These are phyloP conservation scores for Nakazawaea wyomingensis DNA, from an alignment of 805 yeast species.

Conservation along the genomic window DNA sequence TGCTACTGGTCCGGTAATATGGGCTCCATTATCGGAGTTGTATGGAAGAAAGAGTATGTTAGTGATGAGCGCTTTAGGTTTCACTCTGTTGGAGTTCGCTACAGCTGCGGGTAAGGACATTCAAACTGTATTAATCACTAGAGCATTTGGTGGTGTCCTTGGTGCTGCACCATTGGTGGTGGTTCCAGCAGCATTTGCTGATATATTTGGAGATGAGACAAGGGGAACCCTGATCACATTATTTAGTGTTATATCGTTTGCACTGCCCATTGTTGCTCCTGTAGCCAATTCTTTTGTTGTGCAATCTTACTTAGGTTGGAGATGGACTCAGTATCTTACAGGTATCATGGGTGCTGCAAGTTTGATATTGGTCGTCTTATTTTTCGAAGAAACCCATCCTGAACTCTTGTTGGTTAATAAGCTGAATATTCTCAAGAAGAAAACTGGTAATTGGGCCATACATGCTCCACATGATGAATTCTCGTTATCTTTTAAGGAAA, in stretches of 20 bases:
- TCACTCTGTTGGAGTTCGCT: conserved; percentile 60
- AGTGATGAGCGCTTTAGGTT: conserved; percentile 50
- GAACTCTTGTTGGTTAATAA: conserved; percentile 58
- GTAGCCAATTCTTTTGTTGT: conserved; percentile 68
- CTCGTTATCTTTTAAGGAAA: conserved; percentile 49
- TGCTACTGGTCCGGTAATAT: conserved; percentile 85
- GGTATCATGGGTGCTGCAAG: conserved; percentile 54
- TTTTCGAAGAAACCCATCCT: conserved; percentile 65
- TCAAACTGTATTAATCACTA: conserved; percentile 70
- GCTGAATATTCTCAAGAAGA: conserved; percentile 55
- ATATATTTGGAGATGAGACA: conserved; percentile 56
- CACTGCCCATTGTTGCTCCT: conserved; percentile 82
- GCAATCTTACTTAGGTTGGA: conserved; percentile 62
- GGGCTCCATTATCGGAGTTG: conserved; percentile 85
- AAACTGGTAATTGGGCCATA: conserved; percentile 79
- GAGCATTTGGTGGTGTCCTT: conserved; percentile 74
- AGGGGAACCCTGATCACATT: conserved; percentile 75
- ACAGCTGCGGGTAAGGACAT: conserved; percentile 71
- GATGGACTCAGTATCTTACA: conserved; percentile 74
- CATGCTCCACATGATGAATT: conserved; percentile 72
- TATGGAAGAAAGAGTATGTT: conserved; percentile 66
- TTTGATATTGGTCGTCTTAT: conserved; percentile 33
- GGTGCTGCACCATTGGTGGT: conserved; percentile 87
- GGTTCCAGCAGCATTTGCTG: conserved; percentile 84
- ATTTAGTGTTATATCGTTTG: conserved; percentile 68